Percentiles rank a stretch among this genome's conserved stretches.
These are phyloP conservation scores for Ogataea polymorpha DNA, from an alignment of 805 yeast genomes.

Conservation along the genomic window DNA sequence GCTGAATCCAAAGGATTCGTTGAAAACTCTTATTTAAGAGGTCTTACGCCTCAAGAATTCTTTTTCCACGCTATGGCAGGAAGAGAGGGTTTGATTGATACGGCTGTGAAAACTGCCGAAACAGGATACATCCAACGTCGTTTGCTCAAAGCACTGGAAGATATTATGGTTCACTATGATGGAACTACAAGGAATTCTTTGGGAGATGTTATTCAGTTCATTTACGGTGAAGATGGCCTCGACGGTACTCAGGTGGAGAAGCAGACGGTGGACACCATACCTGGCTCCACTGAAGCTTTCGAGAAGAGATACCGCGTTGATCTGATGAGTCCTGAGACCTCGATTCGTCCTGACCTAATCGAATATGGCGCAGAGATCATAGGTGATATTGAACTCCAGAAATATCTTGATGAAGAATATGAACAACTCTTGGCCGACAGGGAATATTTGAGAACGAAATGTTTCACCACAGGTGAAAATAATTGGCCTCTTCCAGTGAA, in stretches of 20 bases:
- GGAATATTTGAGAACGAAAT: slow-evolving; percentile 66
- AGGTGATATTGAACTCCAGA: slow-evolving; percentile 85
- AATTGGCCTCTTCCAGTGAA: slow-evolving; percentile 98
- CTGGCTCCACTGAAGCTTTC: slow-evolving; percentile 83
- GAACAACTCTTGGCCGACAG: slow-evolving; percentile 77
- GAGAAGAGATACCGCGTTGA: slow-evolving; percentile 85
- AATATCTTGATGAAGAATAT: slow-evolving; percentile 78
- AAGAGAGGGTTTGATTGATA: slow-evolving; percentile 99
- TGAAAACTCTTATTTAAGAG: slow-evolving; percentile 94
- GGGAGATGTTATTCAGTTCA: slow-evolving; percentile 93
- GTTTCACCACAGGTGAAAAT: slow-evolving; percentile 90
- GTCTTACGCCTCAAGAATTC: slow-evolving; percentile 97
- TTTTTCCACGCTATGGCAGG: slow-evolving; percentile 99
- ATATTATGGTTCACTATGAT: slow-evolving; percentile 96
- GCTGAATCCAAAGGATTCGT: slow-evolving; percentile 99
- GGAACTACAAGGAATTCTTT: slow-evolving; percentile 97
- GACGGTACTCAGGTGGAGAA: slow-evolving; percentile 98
- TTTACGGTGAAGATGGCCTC: slow-evolving; percentile 98
- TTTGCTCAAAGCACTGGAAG: slow-evolving; percentile 93
- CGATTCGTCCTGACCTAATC: slow-evolving; percentile 67
- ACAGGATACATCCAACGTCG: slow-evolving; percentile 99
- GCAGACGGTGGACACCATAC: slow-evolving; percentile 92
- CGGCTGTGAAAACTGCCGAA: slow-evolving; percentile 99
- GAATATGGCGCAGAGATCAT: slow-evolving; percentile 89
- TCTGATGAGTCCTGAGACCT: slow-evolving; percentile 64